Evolutionary conservation across 768 basidiomycete species (phyloP), one percentile per base, ranked within the genome.

Genomic region (Dacryopinax primogenitus): DNA sequence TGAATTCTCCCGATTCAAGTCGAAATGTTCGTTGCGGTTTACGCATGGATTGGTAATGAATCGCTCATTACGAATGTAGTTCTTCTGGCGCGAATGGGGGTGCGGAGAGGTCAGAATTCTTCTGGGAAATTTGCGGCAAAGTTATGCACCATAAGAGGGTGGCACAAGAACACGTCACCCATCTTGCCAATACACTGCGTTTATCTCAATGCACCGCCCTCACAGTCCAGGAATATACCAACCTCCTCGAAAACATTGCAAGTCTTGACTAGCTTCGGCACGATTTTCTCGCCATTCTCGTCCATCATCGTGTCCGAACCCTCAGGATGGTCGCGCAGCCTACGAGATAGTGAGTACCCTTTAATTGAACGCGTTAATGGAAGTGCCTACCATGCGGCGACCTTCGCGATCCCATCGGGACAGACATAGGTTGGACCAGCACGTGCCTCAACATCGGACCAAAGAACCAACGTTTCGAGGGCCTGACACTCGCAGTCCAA

Each of bases 171-270:
- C 26, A 58, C 51, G 32, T 58, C 51, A 13, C 51, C 51, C 30
- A 15, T 26, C 51, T 58, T 58, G 51, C 51, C 51, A 58, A 30
- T 58, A 18, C 51, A 58, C 51, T 58, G 51, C 26, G 45, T 15
- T 11, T 15, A 21, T 47, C 13, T 9, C 45, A 11, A 26, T 15
- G 26, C 51, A 32, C 3, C 2, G 9, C 32, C 7, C 4, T 6
- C 26, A 32, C 32, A 9, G 32, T 4, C 15, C 32, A 28, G 6
- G 18, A 58, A 13, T 15, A 18, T 6, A 28, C 51, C 18, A 18
- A 58, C 51, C 51, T 58, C 51, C 51, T 58, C 51, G 51, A 58
- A 58, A 6, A 58, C 26, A 18, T 58, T 58, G 51, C 51, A 58
- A 21, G 51, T 28, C 26, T 58, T 58, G 51, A 58, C 51, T 11